Evolutionary conservation across 2,329 filamentous ascomycete genomes (phyloP), one percentile per base, ranked within the genome.

Genomic region (Graphilbum ipis-grandicollis): DNA sequence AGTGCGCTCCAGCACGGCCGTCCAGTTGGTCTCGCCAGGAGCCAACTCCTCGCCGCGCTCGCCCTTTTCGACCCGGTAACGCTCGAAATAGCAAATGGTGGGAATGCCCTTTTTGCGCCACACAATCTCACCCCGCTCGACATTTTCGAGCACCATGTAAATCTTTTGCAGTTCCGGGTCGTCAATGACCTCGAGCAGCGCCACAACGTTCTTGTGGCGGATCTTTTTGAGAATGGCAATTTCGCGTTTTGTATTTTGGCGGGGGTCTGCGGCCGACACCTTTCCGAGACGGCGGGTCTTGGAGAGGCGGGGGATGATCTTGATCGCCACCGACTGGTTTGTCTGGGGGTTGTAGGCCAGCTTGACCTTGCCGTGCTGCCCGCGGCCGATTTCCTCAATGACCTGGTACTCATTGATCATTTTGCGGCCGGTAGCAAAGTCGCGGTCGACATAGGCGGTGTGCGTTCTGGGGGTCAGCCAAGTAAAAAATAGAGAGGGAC

Each of bases 141-240:
- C 86, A 56, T 88, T 88, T 56, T 98, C 90, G 31, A 98, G 68
- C 17, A 96, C 83, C 60, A 98, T 88, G 59, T 98, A 98, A 43
- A 98, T 93, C 60, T 98, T 98, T 60, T 92, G 90, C 40, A 85
- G 74, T 49, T 85, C 83, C 2, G 88, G 88, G 53, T 98, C 90
- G 53, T 98, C 90, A 49, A 98, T 96, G 50, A 98, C 86, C 59
- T 98, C 90, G 44, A 96, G 70, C 29, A 98, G 65, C 48, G 83
- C 86, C 43, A 98, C 90, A 30, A 98, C 83, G 51, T 98, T 94
- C n/a, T 83, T 79, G 55, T 98, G 90, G 22, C 88, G 78, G 37
- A 93, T 93, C 62, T 98, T 98, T 57, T 98, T 98, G 49, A 98
- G 65, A 40, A 98, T 96, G 52, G 90, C 90, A 44, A 98, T 93